Conservation (phyloP, 2,329 filamentous ascomycete species). For the Epichloe amarillans region DNA sequence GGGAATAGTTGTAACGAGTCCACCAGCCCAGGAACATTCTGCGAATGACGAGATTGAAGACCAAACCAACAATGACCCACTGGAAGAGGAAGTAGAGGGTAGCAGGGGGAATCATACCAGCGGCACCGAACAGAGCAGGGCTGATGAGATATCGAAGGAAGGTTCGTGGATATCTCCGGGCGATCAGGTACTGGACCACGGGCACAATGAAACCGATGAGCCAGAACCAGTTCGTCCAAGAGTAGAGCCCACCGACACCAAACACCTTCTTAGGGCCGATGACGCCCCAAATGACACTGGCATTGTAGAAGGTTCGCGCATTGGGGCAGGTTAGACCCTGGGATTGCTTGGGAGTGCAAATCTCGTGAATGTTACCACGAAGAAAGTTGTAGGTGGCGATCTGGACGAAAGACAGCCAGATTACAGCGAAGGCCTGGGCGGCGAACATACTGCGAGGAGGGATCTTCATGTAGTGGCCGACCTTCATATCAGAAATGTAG, state of each 20-base stretch:
- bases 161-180: slow-evolving; percentile 32
- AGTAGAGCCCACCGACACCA: slow-evolving; percentile 28
- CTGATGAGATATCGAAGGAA: slow-evolving; percentile 36
- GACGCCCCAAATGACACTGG: slow-evolving; percentile 47
- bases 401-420: slow-evolving; percentile 26
- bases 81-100: slow-evolving; percentile 41
- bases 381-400: slow-evolving; percentile 26
- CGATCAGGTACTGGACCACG: slow-evolving; percentile 32
- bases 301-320: slow-evolving; percentile 46
- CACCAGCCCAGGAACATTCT: slow-evolving; percentile 41
- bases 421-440: slow-evolving; percentile 28
- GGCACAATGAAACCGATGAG: slow-evolving; percentile 37
- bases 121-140: slow-evolving; percentile 39
- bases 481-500: slow-evolving; percentile 36
- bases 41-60: slow-evolving; percentile 42
- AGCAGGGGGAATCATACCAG: slow-evolving; percentile 37
- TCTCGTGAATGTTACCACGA: slow-evolving; percentile 33
- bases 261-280: slow-evolving; percentile 31
- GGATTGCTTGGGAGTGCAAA: slow-evolving; percentile 35
- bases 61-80: slow-evolving; percentile 40
- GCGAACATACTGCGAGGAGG: slow-evolving; percentile 36
- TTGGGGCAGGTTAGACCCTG: slow-evolving; percentile 43
- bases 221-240: slow-evolving; percentile 40
- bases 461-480: slow-evolving; percentile 41
- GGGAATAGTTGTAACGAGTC: slow-evolving; percentile 44